These are phyloP conservation scores for Delonix regia DNA, from an alignment of 306 rosid genomes.

Conservation along the genomic window DNA sequence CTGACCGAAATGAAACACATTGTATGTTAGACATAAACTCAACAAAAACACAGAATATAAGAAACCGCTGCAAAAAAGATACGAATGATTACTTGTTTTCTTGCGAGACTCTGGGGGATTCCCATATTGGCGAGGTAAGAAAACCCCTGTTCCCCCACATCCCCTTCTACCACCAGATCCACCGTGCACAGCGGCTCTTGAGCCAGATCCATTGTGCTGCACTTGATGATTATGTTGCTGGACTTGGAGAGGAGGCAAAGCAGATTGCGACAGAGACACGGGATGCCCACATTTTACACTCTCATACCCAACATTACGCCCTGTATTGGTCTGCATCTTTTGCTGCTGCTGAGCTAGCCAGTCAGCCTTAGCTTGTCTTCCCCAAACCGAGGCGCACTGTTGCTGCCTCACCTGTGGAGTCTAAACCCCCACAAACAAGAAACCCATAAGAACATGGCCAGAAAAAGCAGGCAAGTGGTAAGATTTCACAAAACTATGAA, in stretches of 20 bases:
- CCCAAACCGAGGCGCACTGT: slow-evolving; percentile 50
- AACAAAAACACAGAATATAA: too few relatives aligned
- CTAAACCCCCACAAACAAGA: slow-evolving; percentile 30
- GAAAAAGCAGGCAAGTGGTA: background rate
- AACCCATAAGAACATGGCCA: background rate
- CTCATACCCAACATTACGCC: slow-evolving; percentile 35
- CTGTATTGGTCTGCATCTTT: slow-evolving; percentile 49
- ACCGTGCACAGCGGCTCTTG: slow-evolving; percentile 33
- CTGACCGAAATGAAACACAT: slow-evolving; percentile 9
- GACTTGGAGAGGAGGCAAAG: slow-evolving; percentile 55
- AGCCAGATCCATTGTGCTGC: slow-evolving; percentile 30
- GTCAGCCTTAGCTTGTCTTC: slow-evolving; percentile 42
- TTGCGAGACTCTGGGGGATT: slow-evolving; percentile 61
- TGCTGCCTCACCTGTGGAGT: slow-evolving; percentile 35
- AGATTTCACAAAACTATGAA: background rate
- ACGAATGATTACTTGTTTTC: slow-evolving; percentile 52
- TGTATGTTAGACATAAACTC: background rate
- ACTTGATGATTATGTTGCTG: slow-evolving; percentile 36
- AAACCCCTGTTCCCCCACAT: slow-evolving; percentile 86
- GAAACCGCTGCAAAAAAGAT: too few relatives aligned
- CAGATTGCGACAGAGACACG: slow-evolving; percentile 39
- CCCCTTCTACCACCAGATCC: slow-evolving; percentile 65
- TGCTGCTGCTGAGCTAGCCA: slow-evolving; percentile 57
- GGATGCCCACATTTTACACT: slow-evolving; percentile 39
- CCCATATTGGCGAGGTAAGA: slow-evolving; percentile 78